phyloP scores from a whole-genome alignment of 495 filamentous ascomycete genomes.

The Terfezia boudieri region DNA sequence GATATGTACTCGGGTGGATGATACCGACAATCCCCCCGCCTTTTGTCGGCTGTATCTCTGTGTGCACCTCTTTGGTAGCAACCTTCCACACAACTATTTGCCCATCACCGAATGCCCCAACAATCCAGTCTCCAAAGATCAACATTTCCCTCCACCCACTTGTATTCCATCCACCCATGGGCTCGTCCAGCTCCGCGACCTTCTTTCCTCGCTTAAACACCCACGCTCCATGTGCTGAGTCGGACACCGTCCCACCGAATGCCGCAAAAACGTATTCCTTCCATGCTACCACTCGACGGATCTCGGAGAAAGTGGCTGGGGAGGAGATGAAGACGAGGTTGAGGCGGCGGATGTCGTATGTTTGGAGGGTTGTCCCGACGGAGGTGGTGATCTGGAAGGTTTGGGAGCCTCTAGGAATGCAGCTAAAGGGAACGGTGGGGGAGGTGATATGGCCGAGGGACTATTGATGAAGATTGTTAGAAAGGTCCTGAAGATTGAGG shows the following conservation, averaged over 20 bases:
- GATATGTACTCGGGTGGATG: slow-evolving; percentile 35
- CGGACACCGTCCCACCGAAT: slow-evolving; percentile 32
- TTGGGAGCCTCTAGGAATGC: slow-evolving; percentile 68
- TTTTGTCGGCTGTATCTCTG: slow-evolving; percentile 19
- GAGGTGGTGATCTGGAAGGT: slow-evolving; percentile 96
- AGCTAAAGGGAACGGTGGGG: slow-evolving; percentile 68
- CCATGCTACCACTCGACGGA: slow-evolving; percentile 75
- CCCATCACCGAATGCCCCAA: slow-evolving; percentile 50
- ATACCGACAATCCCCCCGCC: slow-evolving; percentile 7
- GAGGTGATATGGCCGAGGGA: slow-evolving; percentile 85
- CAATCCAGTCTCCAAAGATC: slow-evolving; percentile 77
- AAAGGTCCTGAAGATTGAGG: slow-evolving; percentile 3
- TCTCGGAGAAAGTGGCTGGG: slow-evolving; percentile 62
- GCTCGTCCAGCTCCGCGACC: slow-evolving; percentile 45
- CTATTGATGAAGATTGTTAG: slow-evolving; percentile 23
- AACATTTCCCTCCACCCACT: slow-evolving; percentile 36
- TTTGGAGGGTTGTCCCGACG: slow-evolving; percentile 70
- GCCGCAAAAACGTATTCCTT: slow-evolving; percentile 70
- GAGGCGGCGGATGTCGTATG: slow-evolving; percentile 73
- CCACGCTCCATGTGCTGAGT: slow-evolving; percentile 51
- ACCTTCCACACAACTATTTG: slow-evolving; percentile 76
- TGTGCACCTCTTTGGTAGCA: slow-evolving; percentile 67
- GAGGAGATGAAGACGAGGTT: slow-evolving; percentile 80
- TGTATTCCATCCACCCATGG: slow-evolving; percentile 15
- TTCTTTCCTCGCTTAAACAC: slow-evolving; percentile 86